Conservation (phyloP, 768 basidiomycete species). For the Peribolospora baueri region DNA sequence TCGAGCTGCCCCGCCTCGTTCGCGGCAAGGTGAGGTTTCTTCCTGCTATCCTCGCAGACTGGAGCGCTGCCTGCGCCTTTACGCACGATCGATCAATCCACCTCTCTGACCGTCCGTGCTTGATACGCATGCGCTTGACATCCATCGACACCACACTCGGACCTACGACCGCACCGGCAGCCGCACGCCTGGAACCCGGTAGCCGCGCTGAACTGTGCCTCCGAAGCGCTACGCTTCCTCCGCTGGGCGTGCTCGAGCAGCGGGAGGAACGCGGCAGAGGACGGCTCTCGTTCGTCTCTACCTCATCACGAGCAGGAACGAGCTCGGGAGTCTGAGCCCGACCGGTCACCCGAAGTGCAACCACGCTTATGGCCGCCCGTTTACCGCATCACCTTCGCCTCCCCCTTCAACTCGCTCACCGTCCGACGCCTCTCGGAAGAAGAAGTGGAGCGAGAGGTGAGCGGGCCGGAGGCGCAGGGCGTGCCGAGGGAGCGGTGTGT, state of each 20-base stretch:
- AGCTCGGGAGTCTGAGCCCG: not conserved
- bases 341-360: not conserved
- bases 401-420: not conserved
- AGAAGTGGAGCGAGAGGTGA: slow-evolving; percentile 1
- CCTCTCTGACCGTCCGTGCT: not conserved
- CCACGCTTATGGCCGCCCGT: not conserved
- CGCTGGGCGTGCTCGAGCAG: slow-evolving; percentile 1
- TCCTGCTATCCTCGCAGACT: not conserved
- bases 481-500: not conserved
- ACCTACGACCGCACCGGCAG: slow-evolving; percentile 35
- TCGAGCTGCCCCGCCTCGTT: slow-evolving; percentile 42
- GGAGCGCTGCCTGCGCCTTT: not conserved
- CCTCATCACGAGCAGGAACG: not conserved
- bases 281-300: not conserved
- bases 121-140: too few relatives aligned
- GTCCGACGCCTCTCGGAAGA: not conserved
- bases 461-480: not conserved
- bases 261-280: not conserved
- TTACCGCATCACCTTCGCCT: slow-evolving; percentile 9
- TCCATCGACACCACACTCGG: not conserved
- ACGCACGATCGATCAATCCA: not conserved
- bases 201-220: slow-evolving; percentile 50
- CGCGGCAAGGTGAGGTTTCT: not conserved
- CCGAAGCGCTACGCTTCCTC: slow-evolving; percentile 35
- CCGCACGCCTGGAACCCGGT: slow-evolving; percentile 52